Base-by-base conservation (phyloP, 805 yeast genomes). In the Metschnikowia hibisci region DNA sequence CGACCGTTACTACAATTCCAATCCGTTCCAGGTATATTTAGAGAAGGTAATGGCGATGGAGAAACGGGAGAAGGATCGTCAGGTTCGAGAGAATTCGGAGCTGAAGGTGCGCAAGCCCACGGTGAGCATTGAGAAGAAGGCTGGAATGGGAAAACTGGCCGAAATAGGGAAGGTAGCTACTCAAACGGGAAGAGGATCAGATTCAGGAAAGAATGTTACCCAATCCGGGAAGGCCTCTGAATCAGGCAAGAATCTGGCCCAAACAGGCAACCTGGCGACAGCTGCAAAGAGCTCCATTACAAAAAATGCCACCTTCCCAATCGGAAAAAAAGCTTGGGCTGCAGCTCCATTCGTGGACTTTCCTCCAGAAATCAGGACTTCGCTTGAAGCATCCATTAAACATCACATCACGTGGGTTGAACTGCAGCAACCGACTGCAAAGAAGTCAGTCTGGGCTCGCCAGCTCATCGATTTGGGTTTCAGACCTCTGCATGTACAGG, bases 1-100 rank as follows among this genome's bases (percentile, higher is more conserved):
- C 39, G 75, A 74, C 46, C 59, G 62, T 29, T 52, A 74, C 4
- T 89, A 84, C 60, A 76, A 77, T 43, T 67, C 79, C 3, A 87
- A 91, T 55, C 99, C 98, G 1, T 91, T 93, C 64, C 66, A 64
- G 14, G 82, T 82, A 0, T 66, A 78, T 15, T 47, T 84, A n/a
- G 87, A 84, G 46, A 73, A 75, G 30, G 64, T 76, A 32, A 80
- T 78, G 46, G 51, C 53, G 3, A 62, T 67, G 29, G 74, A 68
- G 30, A 63, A 68, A 32, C 62, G 53, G 35, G 66, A 66, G 32
- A 80, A 78, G 47, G 82, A 81, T 46, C 56, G 61, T 47, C 69
- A 69, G 32, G 72, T 70, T 0, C 69, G 65, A 42, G 51, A 57
- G 44, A 77, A 75, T 35, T 77, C 74, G 35, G 78, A 76, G 16